Base-by-base conservation (phyloP, 768 basidiomycete species). In the Clitopilus passeckerianus region DNA sequence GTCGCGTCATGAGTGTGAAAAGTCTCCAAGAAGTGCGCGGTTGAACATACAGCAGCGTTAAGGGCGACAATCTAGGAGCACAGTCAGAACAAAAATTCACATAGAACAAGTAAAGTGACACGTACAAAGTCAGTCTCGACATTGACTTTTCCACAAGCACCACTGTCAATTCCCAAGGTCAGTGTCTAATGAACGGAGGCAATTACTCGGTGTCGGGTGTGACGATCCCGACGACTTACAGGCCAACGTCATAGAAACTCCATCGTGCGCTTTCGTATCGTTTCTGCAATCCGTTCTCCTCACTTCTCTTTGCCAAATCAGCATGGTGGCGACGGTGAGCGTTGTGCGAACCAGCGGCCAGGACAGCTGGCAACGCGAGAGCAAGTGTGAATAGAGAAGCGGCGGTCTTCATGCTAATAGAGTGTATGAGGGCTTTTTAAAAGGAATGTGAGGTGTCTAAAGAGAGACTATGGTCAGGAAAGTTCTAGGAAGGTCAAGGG, bases 221-320 rank as follows among this genome's bases (percentile, higher is more conserved):
- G 46, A 35, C 27, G 33, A 60, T 54, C 27, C 27, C n/a, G 18
- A 41, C 43, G 59, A 66, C 67, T 61, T 44, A 69, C 67, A 68
- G 60, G 60, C 72, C 72, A 53, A 70, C 70, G 53, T 70, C 70
- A 46, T 73, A 73, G 54, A 68, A 73, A 7, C 69, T 64, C 71
- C 72, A 71, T 16, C 67, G 59, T 34, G 69, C 57, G 24, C 37
- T 24, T 1, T 58, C 57, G 58, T 63, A 68, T 50, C 69, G 67
- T 60, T 70, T 70, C 54, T 65, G 59, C 54, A 66, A 56, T 22
- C 69, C 61, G 58, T 63, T 63, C 52, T 58, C 66, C 18, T 59
- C 57, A 30, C 66, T 65, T 46, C 71, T 68, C 63, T 64, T 67
- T 6, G 67, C 65, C 56, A 72, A 54, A 43, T 66, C 69, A 35